phyloP scores from a whole-genome alignment of 805 yeast species.

The Starmerella ratchasimensis region DNA sequence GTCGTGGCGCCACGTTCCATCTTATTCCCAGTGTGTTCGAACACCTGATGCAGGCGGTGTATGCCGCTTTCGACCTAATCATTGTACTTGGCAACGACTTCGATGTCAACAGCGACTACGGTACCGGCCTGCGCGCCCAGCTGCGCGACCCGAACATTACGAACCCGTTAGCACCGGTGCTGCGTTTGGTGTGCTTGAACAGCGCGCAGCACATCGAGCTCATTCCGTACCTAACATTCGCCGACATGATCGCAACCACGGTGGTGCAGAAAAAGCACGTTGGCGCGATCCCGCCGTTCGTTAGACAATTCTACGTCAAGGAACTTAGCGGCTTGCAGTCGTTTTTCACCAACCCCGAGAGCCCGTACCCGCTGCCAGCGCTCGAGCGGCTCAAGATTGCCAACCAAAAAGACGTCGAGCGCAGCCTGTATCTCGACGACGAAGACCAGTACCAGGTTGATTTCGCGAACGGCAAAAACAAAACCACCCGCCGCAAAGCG shows the following conservation, averaged over 20 bases:
- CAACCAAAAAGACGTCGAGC: slow-evolving; percentile 63
- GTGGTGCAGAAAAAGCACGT: slow-evolving; percentile 71
- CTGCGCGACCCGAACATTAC: slow-evolving; percentile 22
- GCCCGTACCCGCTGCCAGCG: slow-evolving; percentile 44
- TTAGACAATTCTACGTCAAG: slow-evolving; percentile 60
- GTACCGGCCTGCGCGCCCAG: slow-evolving; percentile 22
- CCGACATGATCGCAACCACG: slow-evolving; percentile 62
- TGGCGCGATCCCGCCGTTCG: slow-evolving; percentile 68
- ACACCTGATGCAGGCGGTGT: slow-evolving; percentile 21
- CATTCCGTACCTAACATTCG: slow-evolving; percentile 33
- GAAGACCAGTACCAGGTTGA: slow-evolving; percentile 17
- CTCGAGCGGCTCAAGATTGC: slow-evolving; percentile 49
- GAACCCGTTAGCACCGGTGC: slow-evolving; percentile 35
- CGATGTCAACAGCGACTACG: slow-evolving; percentile 30
- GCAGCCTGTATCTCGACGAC: slow-evolving; percentile 25
- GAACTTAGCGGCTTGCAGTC: slow-evolving; percentile 46
- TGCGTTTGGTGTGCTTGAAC: slow-evolving; percentile 61
- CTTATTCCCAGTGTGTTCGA: slow-evolving; percentile 33
- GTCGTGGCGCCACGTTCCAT: slow-evolving; percentile 21
- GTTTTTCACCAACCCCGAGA: slow-evolving; percentile 40
- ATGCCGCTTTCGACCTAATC: slow-evolving; percentile 39
- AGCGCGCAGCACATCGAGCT: slow-evolving; percentile 71
- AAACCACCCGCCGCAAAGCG: slow-evolving; percentile 17
- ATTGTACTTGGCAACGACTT: slow-evolving; percentile 53
- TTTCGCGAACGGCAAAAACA: slow-evolving; percentile 7